These are phyloP conservation scores for Diddensiella santjacobensis DNA, from an alignment of 805 yeast species.

Conservation along the genomic window DNA sequence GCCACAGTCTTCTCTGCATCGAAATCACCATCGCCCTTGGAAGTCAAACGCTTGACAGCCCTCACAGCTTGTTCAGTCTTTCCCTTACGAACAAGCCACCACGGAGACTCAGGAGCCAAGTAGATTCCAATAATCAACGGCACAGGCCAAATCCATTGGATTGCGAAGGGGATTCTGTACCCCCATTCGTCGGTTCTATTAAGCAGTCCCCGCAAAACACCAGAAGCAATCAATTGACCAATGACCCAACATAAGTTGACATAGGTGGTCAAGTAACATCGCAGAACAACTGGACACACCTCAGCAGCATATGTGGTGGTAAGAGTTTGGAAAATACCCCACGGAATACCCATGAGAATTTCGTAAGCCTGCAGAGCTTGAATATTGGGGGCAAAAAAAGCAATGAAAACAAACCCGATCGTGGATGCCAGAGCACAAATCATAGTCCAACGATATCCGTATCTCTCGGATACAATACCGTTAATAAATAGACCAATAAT, in stretches of 20 bases:
- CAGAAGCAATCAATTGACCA: conserved; percentile 54
- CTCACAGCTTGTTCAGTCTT: conserved; percentile 41
- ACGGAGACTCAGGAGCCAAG: conserved; percentile 55
- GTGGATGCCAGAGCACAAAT: conserved; percentile 35
- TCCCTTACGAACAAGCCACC: conserved; percentile 49
- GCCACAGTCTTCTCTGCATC: conserved; percentile 18
- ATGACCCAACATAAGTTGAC: conserved; percentile 52
- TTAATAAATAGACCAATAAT: conserved; percentile 44
- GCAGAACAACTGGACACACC: conserved; percentile 48
- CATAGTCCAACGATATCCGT: conserved; percentile 45
- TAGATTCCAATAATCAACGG: conserved; percentile 37
- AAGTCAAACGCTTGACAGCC: conserved; percentile 39
- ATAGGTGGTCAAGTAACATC: conserved; percentile 47
- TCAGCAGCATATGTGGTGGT: conserved; percentile 53
- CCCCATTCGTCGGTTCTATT: conserved; percentile 34
- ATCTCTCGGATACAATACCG: conserved; percentile 43
- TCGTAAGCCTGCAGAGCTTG: conserved; percentile 35
- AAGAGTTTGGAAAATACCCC: conserved; percentile 52
- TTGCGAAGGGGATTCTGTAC: conserved; percentile 51
- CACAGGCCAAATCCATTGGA: conserved; percentile 58
- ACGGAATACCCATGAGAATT: conserved; percentile 39
- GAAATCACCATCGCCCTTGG: conserved; percentile 2
- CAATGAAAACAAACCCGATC: conserved; percentile 41
- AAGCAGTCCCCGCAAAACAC: conserved; percentile 41
- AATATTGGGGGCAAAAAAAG: conserved; percentile 42